Conservation (phyloP, 108 stramenopile genomes). For the Nannochloropsis gaditana region DNA sequence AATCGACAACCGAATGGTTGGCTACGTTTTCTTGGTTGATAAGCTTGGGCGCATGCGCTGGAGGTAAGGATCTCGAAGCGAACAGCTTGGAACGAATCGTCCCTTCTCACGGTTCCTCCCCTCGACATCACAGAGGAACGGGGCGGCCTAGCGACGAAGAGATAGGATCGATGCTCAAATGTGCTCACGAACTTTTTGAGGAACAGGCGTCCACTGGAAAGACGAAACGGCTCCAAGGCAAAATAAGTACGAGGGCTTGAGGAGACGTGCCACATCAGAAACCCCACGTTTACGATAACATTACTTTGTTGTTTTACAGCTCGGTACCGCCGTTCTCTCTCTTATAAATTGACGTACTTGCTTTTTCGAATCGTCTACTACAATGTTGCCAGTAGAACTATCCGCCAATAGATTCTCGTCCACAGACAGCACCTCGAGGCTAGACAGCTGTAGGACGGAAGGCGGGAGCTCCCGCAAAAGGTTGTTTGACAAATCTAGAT, state of each 20-base stretch:
- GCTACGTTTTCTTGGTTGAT: neutral
- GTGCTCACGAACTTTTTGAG: neutral
- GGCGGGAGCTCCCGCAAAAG: constrained; percentile 33
- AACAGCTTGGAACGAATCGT: neutral
- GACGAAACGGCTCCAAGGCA: neutral
- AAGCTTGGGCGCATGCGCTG: neutral
- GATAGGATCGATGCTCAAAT: neutral
- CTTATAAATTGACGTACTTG: neutral
- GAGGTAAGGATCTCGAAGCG: neutral
- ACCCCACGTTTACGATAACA: neutral
- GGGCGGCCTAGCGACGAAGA: neutral
- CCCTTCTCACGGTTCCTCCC: neutral
- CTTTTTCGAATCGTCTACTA: neutral
- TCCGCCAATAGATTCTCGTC: neutral
- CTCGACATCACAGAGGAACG: neutral
- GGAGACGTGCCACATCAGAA: neutral
- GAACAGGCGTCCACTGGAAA: neutral
- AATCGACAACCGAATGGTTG: constrained; percentile 4
- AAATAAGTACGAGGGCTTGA: neutral
- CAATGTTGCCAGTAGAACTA: neutral
- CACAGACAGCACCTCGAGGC: constrained; percentile 19
- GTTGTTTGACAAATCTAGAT: constrained; percentile 39
- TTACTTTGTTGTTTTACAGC: neutral
- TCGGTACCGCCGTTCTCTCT: neutral
- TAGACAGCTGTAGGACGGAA: neutral